These are phyloP conservation scores for Lupinus albus DNA, from an alignment of 306 rosid genomes.

Conservation along the genomic window DNA sequence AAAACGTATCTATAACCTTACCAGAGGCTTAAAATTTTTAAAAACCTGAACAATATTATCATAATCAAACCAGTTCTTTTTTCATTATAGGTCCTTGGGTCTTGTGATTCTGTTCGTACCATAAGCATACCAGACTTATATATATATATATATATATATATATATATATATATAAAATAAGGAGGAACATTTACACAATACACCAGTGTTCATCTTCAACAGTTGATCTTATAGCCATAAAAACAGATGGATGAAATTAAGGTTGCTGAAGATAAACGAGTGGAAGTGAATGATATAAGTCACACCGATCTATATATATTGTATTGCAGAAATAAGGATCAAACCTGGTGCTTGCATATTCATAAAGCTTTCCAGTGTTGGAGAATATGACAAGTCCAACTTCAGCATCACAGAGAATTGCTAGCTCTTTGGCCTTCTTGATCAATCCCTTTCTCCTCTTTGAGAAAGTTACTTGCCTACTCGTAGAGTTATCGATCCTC, in stretches of 20 bases:
- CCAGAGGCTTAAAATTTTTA: too few relatives aligned
- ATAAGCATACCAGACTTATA: too few relatives aligned
- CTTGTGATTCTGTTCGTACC: too few relatives aligned
- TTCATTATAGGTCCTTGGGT: background rate
- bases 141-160: too few relatives aligned
- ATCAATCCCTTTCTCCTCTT: slow-evolving; percentile 90
- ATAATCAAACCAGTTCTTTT: background rate
- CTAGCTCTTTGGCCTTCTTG: slow-evolving; percentile 83
- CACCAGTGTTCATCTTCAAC: too few relatives aligned
- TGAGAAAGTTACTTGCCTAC: slow-evolving; percentile 91
- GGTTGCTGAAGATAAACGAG: too few relatives aligned
- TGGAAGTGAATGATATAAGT: too few relatives aligned
- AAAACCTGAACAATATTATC: background rate
- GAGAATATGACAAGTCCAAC: slow-evolving; percentile 80
- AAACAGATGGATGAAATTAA: too few relatives aligned
- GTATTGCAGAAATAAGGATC: background rate
- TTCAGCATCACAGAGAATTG: slow-evolving; percentile 84
- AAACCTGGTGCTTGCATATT: slow-evolving; percentile 76
- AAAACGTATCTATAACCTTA: background rate
- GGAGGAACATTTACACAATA: too few relatives aligned
- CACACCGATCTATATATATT: too few relatives aligned
- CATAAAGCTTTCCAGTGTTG: slow-evolving; percentile 75
- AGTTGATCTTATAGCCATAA: too few relatives aligned
- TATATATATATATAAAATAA: too few relatives aligned
- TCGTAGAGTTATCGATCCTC: slow-evolving; percentile 74